Percentiles rank a stretch among this genome's conserved stretches.
Evolutionary conservation across 75 land plant genomes (phyloP).

Genomic region (Sequoiadendron giganteum): DNA sequence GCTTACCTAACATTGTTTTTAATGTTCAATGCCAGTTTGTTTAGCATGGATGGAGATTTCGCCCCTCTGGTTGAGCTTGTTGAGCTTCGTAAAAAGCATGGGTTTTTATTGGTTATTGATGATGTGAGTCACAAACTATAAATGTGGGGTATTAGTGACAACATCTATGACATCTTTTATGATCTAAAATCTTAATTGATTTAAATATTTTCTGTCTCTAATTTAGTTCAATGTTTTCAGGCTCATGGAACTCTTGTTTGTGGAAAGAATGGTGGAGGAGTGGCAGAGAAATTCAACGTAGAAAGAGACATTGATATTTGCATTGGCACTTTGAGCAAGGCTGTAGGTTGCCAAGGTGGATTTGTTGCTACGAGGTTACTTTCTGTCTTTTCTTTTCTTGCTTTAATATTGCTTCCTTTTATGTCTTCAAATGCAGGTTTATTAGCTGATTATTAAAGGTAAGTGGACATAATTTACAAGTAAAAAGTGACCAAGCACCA

Average conservation of each 20-base stretch:
- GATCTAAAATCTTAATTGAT: not conserved
- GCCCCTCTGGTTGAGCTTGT: constrained; percentile 82
- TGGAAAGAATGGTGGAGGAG: constrained; percentile 96
- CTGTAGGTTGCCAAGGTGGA: constrained; percentile 96
- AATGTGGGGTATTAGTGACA: not conserved
- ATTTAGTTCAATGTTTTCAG: constrained; percentile 33
- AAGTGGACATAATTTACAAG: not conserved
- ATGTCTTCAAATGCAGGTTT: not conserved
- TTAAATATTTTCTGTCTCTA: not conserved
- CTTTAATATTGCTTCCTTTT: not conserved
- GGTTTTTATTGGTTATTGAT: constrained; percentile 86
- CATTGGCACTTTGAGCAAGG: constrained; percentile 96
- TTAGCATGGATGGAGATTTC: constrained; percentile 99
- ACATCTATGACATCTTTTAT: not conserved
- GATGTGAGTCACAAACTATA: constrained; percentile 64
- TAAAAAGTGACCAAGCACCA: not conserved
- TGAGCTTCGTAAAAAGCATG: constrained; percentile 72
- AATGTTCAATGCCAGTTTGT: constrained; percentile 53
- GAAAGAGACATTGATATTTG: constrained; percentile 86
- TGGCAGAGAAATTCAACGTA: constrained; percentile 73
- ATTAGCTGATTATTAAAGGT: not conserved
- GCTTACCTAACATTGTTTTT: not conserved
- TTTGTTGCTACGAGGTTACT: constrained; percentile 87
- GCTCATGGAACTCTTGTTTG: constrained; percentile 97
- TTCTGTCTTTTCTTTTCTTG: not conserved